Evolutionary conservation across 768 basidiomycete species (phyloP), one percentile per base, ranked within the genome.

Genomic region (Cytidiella melzeri): DNA sequence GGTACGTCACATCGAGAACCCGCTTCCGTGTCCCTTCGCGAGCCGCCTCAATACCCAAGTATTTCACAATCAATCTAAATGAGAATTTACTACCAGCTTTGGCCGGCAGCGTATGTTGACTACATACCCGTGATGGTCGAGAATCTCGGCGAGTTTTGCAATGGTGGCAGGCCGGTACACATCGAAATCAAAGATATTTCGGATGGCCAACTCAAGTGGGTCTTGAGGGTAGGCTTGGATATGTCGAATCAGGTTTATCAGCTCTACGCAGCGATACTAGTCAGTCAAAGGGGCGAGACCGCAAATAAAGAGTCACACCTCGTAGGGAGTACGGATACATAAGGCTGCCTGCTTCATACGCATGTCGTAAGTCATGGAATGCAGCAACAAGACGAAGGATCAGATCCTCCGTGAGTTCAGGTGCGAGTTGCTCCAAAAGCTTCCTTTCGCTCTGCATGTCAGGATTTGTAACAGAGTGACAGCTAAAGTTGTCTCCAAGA

Each of bases 171-270:
- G 77, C 54, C 76, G 79, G 61, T 81, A 81, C 5, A 85, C 71
- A 57, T 85, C 83, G 48, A 83, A 85, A 58, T 85, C 83, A 55
- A 85, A 85, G 9, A 84, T 69, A 56, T 84, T 85, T 13, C 83
- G 70, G 13, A 85, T 64, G 5, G 77, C 75, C 37, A 73, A 70
- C n/a, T 76, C 81, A 10, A 84, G 65, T 0, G 76, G 62, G 60
- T 84, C 83, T 19, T 67, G 60, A 1, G 81, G 80, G 52, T 79
- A 84, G 2, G 77, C 73, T 53, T 72, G 77, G 69, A 85, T 72
- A 57, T 85, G 83, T 38, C 75, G 71, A 2, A 84, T 74, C 23
- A 85, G 68, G 57, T 81, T 83, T 59, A 85, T 83, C 28, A 85
- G 63, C 54, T 85, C 83, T 84, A 57, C 42, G 6, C 34, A 7